Percentiles rank a stretch among this genome's conserved stretches.
Conservation (phyloP, 148 eudicot genomes). For the Fagopyrum tataricum region DNA sequence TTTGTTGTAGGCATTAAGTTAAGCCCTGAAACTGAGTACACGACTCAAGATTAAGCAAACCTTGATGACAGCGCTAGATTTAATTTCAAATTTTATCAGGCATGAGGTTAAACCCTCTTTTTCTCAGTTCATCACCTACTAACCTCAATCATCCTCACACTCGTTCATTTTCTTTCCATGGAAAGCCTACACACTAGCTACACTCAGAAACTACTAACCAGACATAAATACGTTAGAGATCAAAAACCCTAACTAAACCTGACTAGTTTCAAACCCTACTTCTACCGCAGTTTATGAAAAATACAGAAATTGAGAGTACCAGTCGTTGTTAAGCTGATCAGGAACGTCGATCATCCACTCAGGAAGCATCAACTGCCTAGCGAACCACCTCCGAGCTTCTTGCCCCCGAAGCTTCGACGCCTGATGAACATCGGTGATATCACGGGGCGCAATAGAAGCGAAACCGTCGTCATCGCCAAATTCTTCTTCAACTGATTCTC, state of each 20-base stretch:
- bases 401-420: slow-evolving; percentile 60
- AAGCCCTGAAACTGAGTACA: background rate
- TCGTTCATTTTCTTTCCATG: background rate
- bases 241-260: slow-evolving; percentile 2
- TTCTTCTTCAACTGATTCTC: slow-evolving; percentile 2
- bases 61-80: background rate
- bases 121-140: background rate
- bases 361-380: slow-evolving; percentile 91
- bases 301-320: slow-evolving; percentile 29
- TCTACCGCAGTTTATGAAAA: background rate
- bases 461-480: slow-evolving; percentile 2
- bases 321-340: slow-evolving; percentile 44
- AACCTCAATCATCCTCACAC: background rate
- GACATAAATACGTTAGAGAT: background rate
- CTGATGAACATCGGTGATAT: slow-evolving; percentile 50
- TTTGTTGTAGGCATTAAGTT: background rate
- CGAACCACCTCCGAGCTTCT: slow-evolving; percentile 73
- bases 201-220: background rate
- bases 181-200: background rate
- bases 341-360: slow-evolving; percentile 99
- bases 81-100: background rate
- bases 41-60: background rate
- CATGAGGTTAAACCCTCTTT: too few species aligned
- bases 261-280: background rate
- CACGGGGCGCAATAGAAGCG: slow-evolving; percentile 13